Conservation (phyloP, 495 filamentous ascomycete species). For the Talaromyces trachyspermus region DNA sequence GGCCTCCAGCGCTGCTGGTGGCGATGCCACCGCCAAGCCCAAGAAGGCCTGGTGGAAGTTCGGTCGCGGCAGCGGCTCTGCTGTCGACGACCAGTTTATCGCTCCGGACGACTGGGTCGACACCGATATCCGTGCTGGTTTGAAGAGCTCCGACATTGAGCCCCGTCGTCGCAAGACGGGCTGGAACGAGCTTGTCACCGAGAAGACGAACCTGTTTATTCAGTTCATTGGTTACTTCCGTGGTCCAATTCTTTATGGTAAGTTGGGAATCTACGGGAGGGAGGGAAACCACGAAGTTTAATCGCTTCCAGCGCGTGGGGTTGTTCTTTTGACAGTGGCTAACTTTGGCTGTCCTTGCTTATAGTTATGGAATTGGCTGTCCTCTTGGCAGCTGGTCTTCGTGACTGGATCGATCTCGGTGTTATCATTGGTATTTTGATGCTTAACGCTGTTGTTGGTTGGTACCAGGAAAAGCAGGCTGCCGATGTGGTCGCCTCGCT, state of each 20-base stretch:
- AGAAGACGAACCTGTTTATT: conserved; percentile 70
- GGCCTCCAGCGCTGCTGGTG: conserved; percentile 42
- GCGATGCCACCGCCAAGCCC: conserved; percentile 30
- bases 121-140: conserved; percentile 59
- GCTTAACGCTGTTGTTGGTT: conserved; percentile 74
- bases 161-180: conserved; percentile 58
- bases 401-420: conserved; percentile 79
- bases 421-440: conserved; percentile 77
- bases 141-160: conserved; percentile 53
- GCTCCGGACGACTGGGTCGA: conserved; percentile 66
- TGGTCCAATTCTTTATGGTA: conserved; percentile 80
- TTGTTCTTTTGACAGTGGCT: too few species aligned
- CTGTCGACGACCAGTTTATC: conserved; percentile 36
- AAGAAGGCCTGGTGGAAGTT: conserved; percentile 50
- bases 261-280: too few species aligned
- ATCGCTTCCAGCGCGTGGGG: too few species aligned
- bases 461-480: conserved; percentile 84
- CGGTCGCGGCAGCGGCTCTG: conserved; percentile 16
- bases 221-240: conserved; percentile 75
- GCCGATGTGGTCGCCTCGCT: conserved; percentile 74
- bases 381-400: conserved; percentile 68
- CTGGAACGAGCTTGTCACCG: conserved; percentile 67
- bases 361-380: conserved; percentile 82
- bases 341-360: conserved; percentile 11
- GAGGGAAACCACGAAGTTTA: too few species aligned